Evolutionary conservation across 169 alveolate genomes (phyloP).

Genomic region (Besnoitia besnoiti): DNA sequence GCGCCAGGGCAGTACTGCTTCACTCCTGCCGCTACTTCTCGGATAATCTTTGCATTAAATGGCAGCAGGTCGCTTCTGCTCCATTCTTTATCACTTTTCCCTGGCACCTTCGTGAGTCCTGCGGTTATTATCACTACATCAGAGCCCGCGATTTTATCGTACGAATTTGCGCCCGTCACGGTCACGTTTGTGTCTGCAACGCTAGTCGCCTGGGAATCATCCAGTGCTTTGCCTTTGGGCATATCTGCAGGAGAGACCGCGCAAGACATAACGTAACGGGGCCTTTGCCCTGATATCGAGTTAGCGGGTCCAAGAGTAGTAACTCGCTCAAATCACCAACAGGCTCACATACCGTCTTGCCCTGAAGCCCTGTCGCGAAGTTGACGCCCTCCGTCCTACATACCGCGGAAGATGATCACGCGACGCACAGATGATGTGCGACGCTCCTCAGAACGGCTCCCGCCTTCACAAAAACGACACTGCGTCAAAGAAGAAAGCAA

Average conservation of each 20-base stretch:
- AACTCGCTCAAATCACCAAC: too few species aligned
- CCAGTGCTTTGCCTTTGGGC: conserved; percentile 84
- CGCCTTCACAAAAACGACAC: too few species aligned
- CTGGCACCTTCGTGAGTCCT: conserved; percentile 83
- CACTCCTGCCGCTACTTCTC: conserved; percentile 75
- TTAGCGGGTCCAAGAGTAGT: too few species aligned
- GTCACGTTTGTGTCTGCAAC: conserved; percentile 75
- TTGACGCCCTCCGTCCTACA: too few species aligned
- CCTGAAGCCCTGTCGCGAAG: too few species aligned
- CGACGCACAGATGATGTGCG: too few species aligned
- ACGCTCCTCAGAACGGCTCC: too few species aligned
- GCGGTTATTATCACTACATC: conserved; percentile 86
- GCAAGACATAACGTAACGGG: too few species aligned
- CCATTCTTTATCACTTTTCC: conserved; percentile 80
- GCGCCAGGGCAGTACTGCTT: conserved; percentile 76
- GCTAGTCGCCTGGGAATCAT: conserved; percentile 77
- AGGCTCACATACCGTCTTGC: too few species aligned
- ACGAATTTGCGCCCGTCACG: conserved; percentile 41
- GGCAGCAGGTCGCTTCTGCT: conserved; percentile 78
- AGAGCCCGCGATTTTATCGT: conserved; percentile 76
- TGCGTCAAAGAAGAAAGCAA: too few species aligned
- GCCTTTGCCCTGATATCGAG: too few species aligned
- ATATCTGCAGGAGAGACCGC: conserved; percentile 59
- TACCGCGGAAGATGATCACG: too few species aligned
- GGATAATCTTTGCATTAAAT: conserved; percentile 75